Base-by-base conservation (phyloP, 352 stramenopile genomes). In the Pythium aquatile region DNA sequence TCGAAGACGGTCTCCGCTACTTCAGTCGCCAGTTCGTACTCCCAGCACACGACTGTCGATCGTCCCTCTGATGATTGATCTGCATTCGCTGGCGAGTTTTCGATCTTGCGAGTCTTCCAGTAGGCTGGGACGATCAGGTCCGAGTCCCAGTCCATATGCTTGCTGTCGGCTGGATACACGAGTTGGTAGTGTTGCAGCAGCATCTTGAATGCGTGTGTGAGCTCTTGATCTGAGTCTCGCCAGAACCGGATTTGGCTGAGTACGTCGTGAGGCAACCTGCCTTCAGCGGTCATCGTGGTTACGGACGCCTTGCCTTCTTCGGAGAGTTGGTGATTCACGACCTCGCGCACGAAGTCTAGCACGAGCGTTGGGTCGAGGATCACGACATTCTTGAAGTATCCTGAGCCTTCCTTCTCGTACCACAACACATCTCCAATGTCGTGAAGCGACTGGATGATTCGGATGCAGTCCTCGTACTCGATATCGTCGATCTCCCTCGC, bases 1-100 rank as follows among this genome's bases (percentile, higher is more conserved):
- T 75, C 68, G 33, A 74, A 78, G 0, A 78, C 28, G 20, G 66
- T 73, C 37, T 75, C 61, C 1, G 72, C 53, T 5, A 75, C 63
- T 14, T 69, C 64, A 3, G 58, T 32, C 11, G 65, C 30, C 4
- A 78, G 51, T 3, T 66, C 66, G n/a, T 75, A 78, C 28, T 78
- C 68, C 68, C 72, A 78, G 20, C n/a, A 51, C 17, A 51, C 44
- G 17, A 29, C 44, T 29, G 44, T n/a, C 20, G 40, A 24, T 47
- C 8, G 33, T 39, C 9, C 33, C 33, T 39, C 13, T 8, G 33
- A 39, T 11, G 13, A 11, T 39, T 8, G 8, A 39, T 39, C 33
- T 8, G 8, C 33, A 11, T 16, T n/a, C 6, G 14, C 17, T 29
- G 44, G 3, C 44, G 44, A 51, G n/a, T 5, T 51, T 7, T 51